These are phyloP conservation scores for Tephrocybe sp. DNA, from an alignment of 768 basidiomycete genomes.

Conservation along the genomic window DNA sequence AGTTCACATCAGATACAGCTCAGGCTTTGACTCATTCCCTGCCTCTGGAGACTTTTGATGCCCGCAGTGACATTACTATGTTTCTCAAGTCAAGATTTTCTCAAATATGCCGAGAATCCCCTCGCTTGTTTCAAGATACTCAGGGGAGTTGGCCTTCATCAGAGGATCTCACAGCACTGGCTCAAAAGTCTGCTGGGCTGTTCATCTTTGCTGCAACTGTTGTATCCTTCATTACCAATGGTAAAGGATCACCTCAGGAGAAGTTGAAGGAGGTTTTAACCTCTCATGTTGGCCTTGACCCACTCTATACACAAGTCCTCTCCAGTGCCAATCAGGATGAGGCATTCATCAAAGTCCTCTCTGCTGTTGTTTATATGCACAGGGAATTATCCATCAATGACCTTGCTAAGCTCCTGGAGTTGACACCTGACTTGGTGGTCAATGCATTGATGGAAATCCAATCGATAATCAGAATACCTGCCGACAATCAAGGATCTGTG, in stretches of 20 bases:
- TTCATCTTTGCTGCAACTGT: constrained; percentile 6
- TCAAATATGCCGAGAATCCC: background rate
- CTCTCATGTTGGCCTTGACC: constrained; percentile 3
- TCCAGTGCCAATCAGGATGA: too few species aligned
- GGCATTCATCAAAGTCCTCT: too few species aligned
- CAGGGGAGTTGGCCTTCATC: background rate
- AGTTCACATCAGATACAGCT: background rate
- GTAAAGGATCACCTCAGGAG: background rate
- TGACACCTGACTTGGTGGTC: too few species aligned
- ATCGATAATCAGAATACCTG: too few species aligned
- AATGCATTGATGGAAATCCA: too few species aligned
- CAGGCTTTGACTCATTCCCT: background rate
- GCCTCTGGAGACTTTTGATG: background rate
- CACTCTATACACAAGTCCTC: constrained; percentile 3
- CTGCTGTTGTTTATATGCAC: too few species aligned
- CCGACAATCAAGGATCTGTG: too few species aligned
- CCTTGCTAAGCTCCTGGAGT: too few species aligned
- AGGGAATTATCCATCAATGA: too few species aligned
- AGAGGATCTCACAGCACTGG: background rate
- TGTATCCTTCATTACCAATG: constrained; percentile 3
- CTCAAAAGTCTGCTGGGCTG: constrained; percentile 6
- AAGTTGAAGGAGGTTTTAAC: constrained; percentile 3
- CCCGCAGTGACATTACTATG: background rate
- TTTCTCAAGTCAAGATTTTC: background rate
- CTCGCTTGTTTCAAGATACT: background rate